Base-by-base conservation (phyloP, 768 basidiomycete species). In the Pulveroboletus sp. region DNA sequence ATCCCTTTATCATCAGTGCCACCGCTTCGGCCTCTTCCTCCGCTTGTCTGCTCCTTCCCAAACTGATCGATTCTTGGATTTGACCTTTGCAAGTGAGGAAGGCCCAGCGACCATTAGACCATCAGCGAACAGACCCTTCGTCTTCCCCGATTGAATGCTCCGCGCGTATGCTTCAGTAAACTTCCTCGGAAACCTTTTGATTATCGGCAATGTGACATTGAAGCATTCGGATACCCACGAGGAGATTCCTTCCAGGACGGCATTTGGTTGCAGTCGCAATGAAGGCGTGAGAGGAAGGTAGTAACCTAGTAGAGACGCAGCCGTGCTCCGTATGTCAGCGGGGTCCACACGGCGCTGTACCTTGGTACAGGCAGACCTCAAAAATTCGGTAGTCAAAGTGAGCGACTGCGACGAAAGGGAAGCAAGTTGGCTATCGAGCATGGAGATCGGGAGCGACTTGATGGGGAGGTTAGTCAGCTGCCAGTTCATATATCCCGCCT, bases 291-390 rank as follows among this genome's bases (percentile, higher is more conserved):
- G 78, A 36, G 76, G 66, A 30, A 81, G 58, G 68, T 90, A 91
- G 71, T 82, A 91, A 1, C 90, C 91, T 17, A 92, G 67, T 46
- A 85, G 64, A 13, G 83, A 80, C 19, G 79, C 73, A 60, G 89
- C 83, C 1, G 84, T 79, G 45, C 83, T 81, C 38, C 71, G 68
- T 38, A 90, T 58, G 3, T 78, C 77, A 4, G 74, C 75, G 19
- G 69, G 63, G 57, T 86, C 78, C 11, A 82, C 44, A 5, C 58
- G 62, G 12, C 49, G 23, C 7, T 67, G 60, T 37, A 79, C 51
- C 23, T 68, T 59, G 20, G 62, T 39, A 34, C 76, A 47, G 9
- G 53, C 60, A 12, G 51, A 39, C 27, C 50, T 54, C 44, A 24
- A 68, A 63, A 12, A 75, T 60, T 49, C 62, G 51, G 31, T 61